Conservation (phyloP, 345 rosid genomes). For the Eucalyptus curtisii region DNA sequence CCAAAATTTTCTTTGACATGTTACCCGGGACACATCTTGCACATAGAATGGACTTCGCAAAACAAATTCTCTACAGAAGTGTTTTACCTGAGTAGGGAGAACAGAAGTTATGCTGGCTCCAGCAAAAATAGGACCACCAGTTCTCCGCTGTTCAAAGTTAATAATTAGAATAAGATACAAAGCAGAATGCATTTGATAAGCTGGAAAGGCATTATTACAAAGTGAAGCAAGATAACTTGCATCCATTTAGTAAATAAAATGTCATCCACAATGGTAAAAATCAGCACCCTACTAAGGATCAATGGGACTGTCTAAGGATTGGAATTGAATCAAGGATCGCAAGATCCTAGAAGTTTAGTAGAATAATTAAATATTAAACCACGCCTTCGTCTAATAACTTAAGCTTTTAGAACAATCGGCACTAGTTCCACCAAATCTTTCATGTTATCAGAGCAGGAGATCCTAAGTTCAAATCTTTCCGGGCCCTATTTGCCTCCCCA, state of each 20-base stretch:
- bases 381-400: too few species aligned
- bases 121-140: constrained; percentile 87
- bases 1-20: background rate
- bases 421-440: too few species aligned
- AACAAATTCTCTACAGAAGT: background rate
- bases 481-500: too few species aligned
- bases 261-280: background rate
- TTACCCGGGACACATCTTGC: background rate
- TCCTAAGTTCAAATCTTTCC: too few species aligned
- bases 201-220: background rate
- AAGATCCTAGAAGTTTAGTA: background rate
- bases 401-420: too few species aligned
- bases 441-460: too few species aligned
- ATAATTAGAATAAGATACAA: background rate
- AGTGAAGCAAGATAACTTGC: background rate
- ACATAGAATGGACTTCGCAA: background rate
- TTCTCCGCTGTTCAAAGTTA: constrained; percentile 29
- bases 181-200: background rate
- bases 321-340: background rate
- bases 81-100: constrained; percentile 74
- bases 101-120: constrained; percentile 59
- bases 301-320: background rate
- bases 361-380: too few species aligned
- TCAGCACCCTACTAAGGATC: background rate
- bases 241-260: background rate